Conservation (phyloP, 2,329 filamentous ascomycete species). For the Penicillium freii region DNA sequence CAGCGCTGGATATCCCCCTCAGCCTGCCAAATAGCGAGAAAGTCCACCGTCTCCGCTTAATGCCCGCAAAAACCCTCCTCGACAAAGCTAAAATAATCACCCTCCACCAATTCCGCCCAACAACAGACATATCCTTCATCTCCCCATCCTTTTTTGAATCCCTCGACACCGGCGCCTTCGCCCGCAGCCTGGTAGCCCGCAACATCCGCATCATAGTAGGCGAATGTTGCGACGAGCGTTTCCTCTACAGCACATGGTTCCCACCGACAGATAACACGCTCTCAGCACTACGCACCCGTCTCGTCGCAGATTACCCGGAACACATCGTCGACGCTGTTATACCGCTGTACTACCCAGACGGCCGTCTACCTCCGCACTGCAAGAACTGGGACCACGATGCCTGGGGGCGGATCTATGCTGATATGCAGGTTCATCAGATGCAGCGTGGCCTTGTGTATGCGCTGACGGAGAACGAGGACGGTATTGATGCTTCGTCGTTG, state of each 20-base stretch:
- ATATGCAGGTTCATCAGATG: constrained; percentile 56
- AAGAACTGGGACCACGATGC: constrained; percentile 49
- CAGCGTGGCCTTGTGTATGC: constrained; percentile 52
- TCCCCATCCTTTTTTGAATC: constrained; percentile 43
- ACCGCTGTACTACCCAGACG: constrained; percentile 44
- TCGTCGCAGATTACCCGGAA: constrained; percentile 54
- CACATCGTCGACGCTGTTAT: constrained; percentile 46
- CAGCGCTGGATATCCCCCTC: constrained; percentile 45
- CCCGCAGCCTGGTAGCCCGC: constrained; percentile 43
- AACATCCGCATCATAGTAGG: constrained; percentile 53
- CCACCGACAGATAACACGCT: constrained; percentile 46
- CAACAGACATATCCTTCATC: constrained; percentile 52
- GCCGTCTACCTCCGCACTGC: constrained; percentile 40
- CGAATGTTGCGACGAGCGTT: constrained; percentile 55
- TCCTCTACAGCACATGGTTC: constrained; percentile 52
- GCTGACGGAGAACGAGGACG: constrained; percentile 39
- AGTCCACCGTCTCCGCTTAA: constrained; percentile 44
- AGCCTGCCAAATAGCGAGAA: constrained; percentile 44
- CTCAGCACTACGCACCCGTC: constrained; percentile 44
- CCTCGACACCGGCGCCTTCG: constrained; percentile 52
- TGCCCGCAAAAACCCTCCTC: constrained; percentile 43
- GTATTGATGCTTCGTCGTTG: constrained; percentile 42
- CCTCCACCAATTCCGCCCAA: constrained; percentile 55
- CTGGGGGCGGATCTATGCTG: constrained; percentile 56
- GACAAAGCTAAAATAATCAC: constrained; percentile 44